These are phyloP conservation scores for Apiospora saccharicola DNA, from an alignment of 2,329 filamentous ascomycete species.

Conservation along the genomic window DNA sequence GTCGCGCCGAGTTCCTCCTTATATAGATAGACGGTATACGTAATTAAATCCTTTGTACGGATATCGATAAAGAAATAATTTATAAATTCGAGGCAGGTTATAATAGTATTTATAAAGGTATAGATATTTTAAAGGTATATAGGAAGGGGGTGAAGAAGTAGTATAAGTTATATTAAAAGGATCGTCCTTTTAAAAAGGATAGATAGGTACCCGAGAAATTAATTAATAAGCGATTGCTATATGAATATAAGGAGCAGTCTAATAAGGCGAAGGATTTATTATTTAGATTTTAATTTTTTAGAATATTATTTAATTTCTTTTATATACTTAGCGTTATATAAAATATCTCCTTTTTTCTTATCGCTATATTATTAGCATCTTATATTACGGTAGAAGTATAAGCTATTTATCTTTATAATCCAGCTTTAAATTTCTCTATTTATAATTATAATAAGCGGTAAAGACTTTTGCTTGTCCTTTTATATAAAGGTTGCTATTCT, in stretches of 20 bases:
- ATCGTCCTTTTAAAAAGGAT: not conserved
- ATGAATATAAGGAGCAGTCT: not conserved
- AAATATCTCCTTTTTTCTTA: too few relatives aligned
- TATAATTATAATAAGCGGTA: not conserved
- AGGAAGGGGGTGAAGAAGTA: not conserved
- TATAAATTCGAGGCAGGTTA: not conserved
- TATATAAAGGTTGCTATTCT: not conserved
- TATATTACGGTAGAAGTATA: too few relatives aligned
- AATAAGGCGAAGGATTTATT: not conserved
- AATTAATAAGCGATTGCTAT: not conserved
- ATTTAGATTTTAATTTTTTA: not conserved
- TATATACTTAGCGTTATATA: too few relatives aligned
- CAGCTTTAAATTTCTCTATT: too few relatives aligned
- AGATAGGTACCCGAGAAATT: not conserved
- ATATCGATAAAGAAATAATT: not conserved
- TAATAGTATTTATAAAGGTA: not conserved
- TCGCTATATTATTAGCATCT: too few relatives aligned
- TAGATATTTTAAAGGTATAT: not conserved
- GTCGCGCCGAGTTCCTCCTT: slow-evolving; percentile 4
- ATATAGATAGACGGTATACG: not conserved
- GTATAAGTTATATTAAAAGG: slow-evolving; percentile 5
- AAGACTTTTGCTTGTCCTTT: not conserved
- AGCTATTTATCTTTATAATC: too few relatives aligned
- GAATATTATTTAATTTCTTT: too few relatives aligned
- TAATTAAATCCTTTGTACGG: not conserved